Base-by-base conservation (phyloP, 208 protist species). In the Leishmania lainsoni region DNA sequence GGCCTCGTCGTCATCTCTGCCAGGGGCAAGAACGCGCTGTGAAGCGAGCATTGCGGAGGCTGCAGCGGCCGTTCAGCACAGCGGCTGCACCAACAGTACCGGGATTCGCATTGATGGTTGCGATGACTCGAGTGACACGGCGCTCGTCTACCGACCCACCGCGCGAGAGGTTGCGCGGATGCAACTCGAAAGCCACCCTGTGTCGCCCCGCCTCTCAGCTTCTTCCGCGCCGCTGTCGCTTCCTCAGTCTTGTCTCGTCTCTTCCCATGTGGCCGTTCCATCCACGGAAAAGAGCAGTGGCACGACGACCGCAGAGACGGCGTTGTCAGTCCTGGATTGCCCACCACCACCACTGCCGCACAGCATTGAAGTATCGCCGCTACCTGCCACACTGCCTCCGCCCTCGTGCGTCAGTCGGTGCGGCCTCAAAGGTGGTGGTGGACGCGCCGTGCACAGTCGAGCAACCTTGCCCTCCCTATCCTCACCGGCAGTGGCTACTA, bases 111-210 rank as follows among this genome's bases (percentile, higher is more conserved):
- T 9, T 45, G 69, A 56, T 26, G 69, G 35, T 16, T 42, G 69
- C 69, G 49, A 49, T 9, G 71, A 26, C 48, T 54, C 52, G 51
- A 32, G 29, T 22, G 54, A 22, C 73, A 70, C 9, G 22, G 29
- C 51, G n/a, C 76, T 79, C 14, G 61, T 49, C 32, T 79, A 79
- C 66, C 76, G 61, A 6, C 76, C 59, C 49, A 29, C 61, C 35
- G 17, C 61, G 61, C 76, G 76, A 22, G 76, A 79, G 59, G 49
- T 49, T 6, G 61, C 35, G 22, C 76, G 76, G 22, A 29, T 79
- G 35, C 59, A 70, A 20, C 59, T 32, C 10, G 76, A 77, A 61
- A 22, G 54, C 8, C 54, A 26, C 71, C 35, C 5, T 45, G 49
- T 4, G 48, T 6, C 8, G 49, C 42, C 0, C 8, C 42, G 10